Conservation (phyloP, 2,329 filamentous ascomycete genomes). For the Alternaria sp. region DNA sequence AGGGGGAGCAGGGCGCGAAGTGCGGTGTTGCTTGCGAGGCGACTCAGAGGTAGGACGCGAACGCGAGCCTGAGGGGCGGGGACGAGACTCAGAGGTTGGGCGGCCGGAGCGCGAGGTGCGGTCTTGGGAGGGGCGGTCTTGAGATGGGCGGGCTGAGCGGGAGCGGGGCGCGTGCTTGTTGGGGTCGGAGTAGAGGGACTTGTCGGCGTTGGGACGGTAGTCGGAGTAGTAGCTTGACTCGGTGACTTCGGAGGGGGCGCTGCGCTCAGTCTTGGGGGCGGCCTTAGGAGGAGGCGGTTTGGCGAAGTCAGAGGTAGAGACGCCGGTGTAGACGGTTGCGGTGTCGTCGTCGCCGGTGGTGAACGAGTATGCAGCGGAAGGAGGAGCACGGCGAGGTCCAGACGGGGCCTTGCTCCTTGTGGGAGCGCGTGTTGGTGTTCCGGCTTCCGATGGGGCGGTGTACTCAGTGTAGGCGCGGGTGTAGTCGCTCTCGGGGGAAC, state of each 20-base stretch:
- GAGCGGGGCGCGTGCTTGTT: slow-evolving; percentile 29
- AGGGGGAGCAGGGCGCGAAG: slow-evolving; percentile 33
- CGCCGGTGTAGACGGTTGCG: slow-evolving; percentile 50
- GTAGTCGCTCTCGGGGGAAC: slow-evolving; percentile 23
- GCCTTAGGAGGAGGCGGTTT: slow-evolving; percentile 19
- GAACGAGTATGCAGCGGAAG: slow-evolving; percentile 56
- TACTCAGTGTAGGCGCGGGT: slow-evolving; percentile 35
- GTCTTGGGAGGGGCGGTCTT: slow-evolving; percentile 9
- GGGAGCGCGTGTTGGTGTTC: slow-evolving; percentile 20
- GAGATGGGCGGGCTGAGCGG: slow-evolving; percentile 23
- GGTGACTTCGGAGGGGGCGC: slow-evolving; percentile 30
- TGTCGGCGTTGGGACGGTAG: slow-evolving; percentile 49
- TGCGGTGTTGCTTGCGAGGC: slow-evolving; percentile 43
- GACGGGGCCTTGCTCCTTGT: slow-evolving; percentile 22
- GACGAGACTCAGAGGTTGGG: slow-evolving; percentile 15
- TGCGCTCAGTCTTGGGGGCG: slow-evolving; percentile 10
- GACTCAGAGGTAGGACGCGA: slow-evolving; percentile 43
- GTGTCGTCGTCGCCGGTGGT: slow-evolving; percentile 56
- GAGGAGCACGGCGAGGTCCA: slow-evolving; percentile 41
- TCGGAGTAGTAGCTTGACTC: slow-evolving; percentile 51
- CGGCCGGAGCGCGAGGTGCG: slow-evolving; percentile 19
- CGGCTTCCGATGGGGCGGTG: slow-evolving; percentile 36
- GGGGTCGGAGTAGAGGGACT: slow-evolving; percentile 28
- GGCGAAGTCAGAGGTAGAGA: slow-evolving; percentile 48
- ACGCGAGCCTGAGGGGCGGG: slow-evolving; percentile 34